Evolutionary conservation across 2,329 filamentous ascomycete species (phyloP), one percentile per base, ranked within the genome.

Genomic region (Chalaropsis thielavioides): DNA sequence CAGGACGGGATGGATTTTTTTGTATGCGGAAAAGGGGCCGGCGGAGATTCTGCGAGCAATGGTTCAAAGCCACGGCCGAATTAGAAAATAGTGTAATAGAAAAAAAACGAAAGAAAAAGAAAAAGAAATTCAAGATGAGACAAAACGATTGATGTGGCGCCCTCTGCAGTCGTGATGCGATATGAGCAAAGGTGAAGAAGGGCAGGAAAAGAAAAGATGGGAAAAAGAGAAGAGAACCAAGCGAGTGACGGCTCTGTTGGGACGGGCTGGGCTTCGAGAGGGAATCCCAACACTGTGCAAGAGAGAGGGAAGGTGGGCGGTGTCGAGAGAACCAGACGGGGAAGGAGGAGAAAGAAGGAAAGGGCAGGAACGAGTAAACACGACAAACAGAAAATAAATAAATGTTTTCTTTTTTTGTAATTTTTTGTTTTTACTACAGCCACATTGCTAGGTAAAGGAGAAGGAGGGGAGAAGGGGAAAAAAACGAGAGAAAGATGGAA

Each of bases 291-390:
- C 11, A 3, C 46, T 51, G 22, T 13, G 24, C 46, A 54, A 59
- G 27, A 43, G 31, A 62, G 22, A 44, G 31, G 44, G n/a, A 44
- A 46, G 56, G 41, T 56, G 24, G 22, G 46, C 46, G 24, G n/a
- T 31, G 15, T 22, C 27, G 41, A 64, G 1, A 31, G 5, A 46
- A 40, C 8, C n/a, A 27, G 63, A 24, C 8, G 40, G 59, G 38
- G 59, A 54, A 64, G 59, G 60, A 56, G 54, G 44, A 27, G 60
- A 54, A 61, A 54, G 41, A 58, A 24, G 35, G 43, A 51, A 66
- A 64, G 58, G 22, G 54, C 22, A 56, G 63, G 66, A 62, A 56
- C 62, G 66, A 62, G 46, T 38, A 61, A 61, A 56, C 46, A 66
- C 27, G 62, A 49, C 44, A 49, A 35, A 15, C 60, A 64, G 54